Evolutionary conservation across 176 grass and related monocot species (phyloP).

Genomic region (Eremochloa ophiuroides): DNA sequence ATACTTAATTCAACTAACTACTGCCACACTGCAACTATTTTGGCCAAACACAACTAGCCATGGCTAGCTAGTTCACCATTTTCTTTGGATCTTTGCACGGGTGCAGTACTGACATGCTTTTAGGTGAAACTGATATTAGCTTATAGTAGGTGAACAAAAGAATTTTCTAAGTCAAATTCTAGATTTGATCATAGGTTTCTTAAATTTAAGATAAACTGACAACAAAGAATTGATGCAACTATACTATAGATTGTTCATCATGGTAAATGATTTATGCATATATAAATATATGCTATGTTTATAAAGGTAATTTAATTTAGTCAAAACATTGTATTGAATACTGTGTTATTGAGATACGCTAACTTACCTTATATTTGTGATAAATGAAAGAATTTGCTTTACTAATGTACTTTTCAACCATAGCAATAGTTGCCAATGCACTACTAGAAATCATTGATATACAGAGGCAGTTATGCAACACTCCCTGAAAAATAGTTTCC

Average conservation of each 20-base stretch:
- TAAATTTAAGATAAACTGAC: not conserved
- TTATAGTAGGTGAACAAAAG: not conserved
- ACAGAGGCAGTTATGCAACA: too few relatives aligned
- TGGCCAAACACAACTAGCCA: not conserved
- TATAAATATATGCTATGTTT: not conserved
- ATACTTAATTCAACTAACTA: constrained; percentile 10
- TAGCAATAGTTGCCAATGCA: too few relatives aligned
- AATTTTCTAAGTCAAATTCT: not conserved
- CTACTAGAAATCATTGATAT: too few relatives aligned
- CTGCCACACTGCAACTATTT: not conserved
- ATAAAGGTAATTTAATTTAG: not conserved
- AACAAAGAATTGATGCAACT: not conserved
- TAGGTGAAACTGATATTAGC: not conserved
- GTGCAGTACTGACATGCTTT: not conserved
- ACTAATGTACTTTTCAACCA: not conserved
- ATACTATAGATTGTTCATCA: not conserved
- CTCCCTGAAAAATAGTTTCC: too few relatives aligned
- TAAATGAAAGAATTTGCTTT: not conserved
- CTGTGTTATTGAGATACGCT: not conserved
- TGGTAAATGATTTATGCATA: not conserved
- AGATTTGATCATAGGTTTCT: not conserved
- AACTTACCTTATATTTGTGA: not conserved
- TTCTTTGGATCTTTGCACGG: constrained; percentile 1
- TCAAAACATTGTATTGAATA: not conserved
- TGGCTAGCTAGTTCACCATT: not conserved